Evolutionary conservation across 1,139 yeast genomes (phyloP).

Genomic region (Candida freyschussii): DNA sequence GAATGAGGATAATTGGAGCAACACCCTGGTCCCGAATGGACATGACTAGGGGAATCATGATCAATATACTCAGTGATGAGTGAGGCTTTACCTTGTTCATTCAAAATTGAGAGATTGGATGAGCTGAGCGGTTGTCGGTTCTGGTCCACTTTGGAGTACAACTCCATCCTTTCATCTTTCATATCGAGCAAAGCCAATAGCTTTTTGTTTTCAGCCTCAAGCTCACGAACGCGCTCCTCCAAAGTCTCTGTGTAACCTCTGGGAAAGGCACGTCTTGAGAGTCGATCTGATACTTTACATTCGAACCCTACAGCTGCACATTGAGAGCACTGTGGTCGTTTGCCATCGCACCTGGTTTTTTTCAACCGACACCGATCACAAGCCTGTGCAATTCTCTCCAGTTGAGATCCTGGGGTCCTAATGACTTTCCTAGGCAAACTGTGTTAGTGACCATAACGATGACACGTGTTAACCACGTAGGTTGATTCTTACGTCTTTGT

Average conservation of each 20-base stretch:
- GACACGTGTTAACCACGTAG: too few relatives aligned
- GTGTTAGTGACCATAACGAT: too few relatives aligned
- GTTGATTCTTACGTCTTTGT: background rate
- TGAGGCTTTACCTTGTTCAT: slow-evolving; percentile 11
- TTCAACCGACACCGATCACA: slow-evolving; percentile 77
- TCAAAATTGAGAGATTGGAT: slow-evolving; percentile 28
- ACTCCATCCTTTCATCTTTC: slow-evolving; percentile 27
- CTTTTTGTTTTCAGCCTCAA: slow-evolving; percentile 51
- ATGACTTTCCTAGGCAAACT: slow-evolving; percentile 23
- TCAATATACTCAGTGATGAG: slow-evolving; percentile 17
- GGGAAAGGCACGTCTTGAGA: slow-evolving; percentile 69
- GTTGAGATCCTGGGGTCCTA: slow-evolving; percentile 27
- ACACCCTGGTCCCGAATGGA: slow-evolving; percentile 52
- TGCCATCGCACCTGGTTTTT: slow-evolving; percentile 73
- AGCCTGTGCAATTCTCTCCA: slow-evolving; percentile 60
- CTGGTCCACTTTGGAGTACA: slow-evolving; percentile 17
- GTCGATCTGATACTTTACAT: slow-evolving; percentile 66
- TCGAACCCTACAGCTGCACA: slow-evolving; percentile 63
- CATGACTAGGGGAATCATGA: slow-evolving; percentile 33
- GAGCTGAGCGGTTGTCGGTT: slow-evolving; percentile 26
- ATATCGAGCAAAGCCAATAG: slow-evolving; percentile 29
- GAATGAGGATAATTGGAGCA: slow-evolving; percentile 51
- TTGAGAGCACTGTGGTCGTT: slow-evolving; percentile 59
- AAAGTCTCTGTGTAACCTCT: slow-evolving; percentile 73
- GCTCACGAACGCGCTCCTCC: slow-evolving; percentile 54